phyloP scores from a whole-genome alignment of 257 asterid genomes.

The Solanum chiquidenum region DNA sequence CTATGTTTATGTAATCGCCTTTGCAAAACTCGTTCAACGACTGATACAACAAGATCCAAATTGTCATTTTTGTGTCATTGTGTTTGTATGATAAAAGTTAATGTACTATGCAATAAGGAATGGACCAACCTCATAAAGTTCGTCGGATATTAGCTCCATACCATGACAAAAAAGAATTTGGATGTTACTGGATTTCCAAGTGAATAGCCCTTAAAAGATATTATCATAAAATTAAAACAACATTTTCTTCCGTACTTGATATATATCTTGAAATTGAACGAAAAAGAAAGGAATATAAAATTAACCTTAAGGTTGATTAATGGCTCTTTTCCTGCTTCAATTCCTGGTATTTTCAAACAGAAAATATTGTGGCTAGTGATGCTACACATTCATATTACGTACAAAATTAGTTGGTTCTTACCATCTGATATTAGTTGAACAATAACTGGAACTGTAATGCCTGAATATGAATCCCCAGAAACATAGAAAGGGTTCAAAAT shows the following conservation, averaged over 20 bases:
- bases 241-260: not conserved
- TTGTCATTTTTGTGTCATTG: not conserved
- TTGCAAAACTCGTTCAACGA: not conserved
- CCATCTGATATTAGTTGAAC: constrained; percentile 17
- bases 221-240: not conserved
- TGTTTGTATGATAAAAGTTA: not conserved
- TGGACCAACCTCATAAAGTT: constrained; percentile 13
- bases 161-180: constrained; percentile 15
- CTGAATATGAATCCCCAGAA: constrained; percentile 35
- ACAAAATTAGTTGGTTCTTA: not conserved
- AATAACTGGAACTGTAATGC: constrained; percentile 13
- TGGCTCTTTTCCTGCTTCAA: constrained; percentile 20
- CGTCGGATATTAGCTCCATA: constrained; percentile 20
- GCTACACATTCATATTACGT: not conserved
- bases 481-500: constrained; percentile 14
- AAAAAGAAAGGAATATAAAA: not conserved
- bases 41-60: not conserved
- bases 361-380: not conserved
- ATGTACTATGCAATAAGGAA: too few relatives aligned
- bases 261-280: too few relatives aligned
- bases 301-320: constrained; percentile 23
- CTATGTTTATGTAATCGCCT: not conserved
- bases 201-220: constrained; percentile 18
- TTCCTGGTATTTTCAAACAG: constrained; percentile 13
- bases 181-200: constrained; percentile 23